Evolutionary conservation across 768 basidiomycete genomes (phyloP).

Genomic region (Dioszegia crocea): DNA sequence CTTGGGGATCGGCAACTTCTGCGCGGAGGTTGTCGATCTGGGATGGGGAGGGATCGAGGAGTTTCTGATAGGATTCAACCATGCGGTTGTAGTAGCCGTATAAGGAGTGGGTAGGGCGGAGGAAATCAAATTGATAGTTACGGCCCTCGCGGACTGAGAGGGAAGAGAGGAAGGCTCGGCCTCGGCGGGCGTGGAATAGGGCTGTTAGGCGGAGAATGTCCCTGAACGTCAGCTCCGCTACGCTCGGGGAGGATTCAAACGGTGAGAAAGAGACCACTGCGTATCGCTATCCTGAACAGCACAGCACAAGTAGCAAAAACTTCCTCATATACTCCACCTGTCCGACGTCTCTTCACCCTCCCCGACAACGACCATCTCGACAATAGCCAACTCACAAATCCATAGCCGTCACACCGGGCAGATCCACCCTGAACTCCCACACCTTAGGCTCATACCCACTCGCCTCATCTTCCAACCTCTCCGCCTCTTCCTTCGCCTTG

Average conservation of each 20-base stretch:
- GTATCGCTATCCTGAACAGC: no score
- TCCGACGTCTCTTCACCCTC: no score
- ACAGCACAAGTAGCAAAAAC: no score
- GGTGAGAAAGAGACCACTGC: conserved; percentile 1
- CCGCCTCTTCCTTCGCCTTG: conserved; percentile 20
- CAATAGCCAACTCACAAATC: conserved; percentile 93
- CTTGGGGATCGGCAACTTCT: conserved; percentile 59
- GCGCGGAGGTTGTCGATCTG: conserved; percentile 64
- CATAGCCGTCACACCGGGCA: conserved; percentile 79
- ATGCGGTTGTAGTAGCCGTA: conserved; percentile 96
- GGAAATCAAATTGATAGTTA: conserved; percentile 97
- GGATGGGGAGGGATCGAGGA: conserved; percentile 77
- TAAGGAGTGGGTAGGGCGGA: conserved; percentile 90
- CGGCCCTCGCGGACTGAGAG: conserved; percentile 84
- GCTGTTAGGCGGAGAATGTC: conserved; percentile 96
- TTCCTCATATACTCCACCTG: no score
- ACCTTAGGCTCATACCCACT: conserved; percentile 62
- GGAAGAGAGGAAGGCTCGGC: conserved; percentile 74
- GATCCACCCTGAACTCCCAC: conserved; percentile 75
- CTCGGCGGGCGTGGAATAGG: conserved; percentile 87
- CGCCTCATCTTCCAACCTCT: conserved; percentile 52
- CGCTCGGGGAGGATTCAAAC: neutral
- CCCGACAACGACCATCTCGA: no score
- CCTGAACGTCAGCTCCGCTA: conserved; percentile 52
- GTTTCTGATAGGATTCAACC: conserved; percentile 91